phyloP scores from a whole-genome alignment of 768 basidiomycete genomes.

The Kwoniella sp. region DNA sequence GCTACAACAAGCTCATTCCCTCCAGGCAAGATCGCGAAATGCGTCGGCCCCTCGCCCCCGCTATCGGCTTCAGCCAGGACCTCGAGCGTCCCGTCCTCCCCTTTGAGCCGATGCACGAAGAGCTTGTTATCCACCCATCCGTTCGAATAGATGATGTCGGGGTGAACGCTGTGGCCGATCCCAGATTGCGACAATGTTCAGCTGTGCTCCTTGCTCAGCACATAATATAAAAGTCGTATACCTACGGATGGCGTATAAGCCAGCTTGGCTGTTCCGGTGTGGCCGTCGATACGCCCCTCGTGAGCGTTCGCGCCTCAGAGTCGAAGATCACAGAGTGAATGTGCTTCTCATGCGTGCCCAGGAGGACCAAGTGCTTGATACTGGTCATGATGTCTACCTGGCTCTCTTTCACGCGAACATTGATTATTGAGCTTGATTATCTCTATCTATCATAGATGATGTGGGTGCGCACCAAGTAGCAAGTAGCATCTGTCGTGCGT shows the following conservation, averaged over 20 bases:
- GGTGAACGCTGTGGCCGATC: conserved; percentile 19
- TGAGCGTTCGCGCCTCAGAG: conserved; percentile 8
- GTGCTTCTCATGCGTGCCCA: conserved; percentile 32
- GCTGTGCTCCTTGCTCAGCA: background rate
- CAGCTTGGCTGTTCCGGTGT: conserved; percentile 22
- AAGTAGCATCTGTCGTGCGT: too few relatives aligned
- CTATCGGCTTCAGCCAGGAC: conserved; percentile 15
- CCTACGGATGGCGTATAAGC: conserved; percentile 27
- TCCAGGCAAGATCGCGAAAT: conserved; percentile 20
- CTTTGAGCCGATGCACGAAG: conserved; percentile 9
- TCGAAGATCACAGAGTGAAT: conserved; percentile 35
- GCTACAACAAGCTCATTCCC: conserved; percentile 12
- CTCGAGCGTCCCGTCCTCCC: conserved; percentile 8
- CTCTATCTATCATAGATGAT: too few relatives aligned
- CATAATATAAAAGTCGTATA: background rate
- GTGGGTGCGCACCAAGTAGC: too few relatives aligned
- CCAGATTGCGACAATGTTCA: background rate
- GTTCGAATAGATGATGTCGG: conserved; percentile 24
- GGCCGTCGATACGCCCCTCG: conserved; percentile 1
- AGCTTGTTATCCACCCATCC: conserved; percentile 23
- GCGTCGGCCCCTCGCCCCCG: conserved; percentile 25
- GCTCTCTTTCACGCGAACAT: too few relatives aligned
- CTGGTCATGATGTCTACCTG: background rate
- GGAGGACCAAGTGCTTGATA: conserved; percentile 24
- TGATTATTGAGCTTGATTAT: too few relatives aligned